Base-by-base conservation (phyloP, 192 early-diverging fungal species). In the Backusella westeae region DNA sequence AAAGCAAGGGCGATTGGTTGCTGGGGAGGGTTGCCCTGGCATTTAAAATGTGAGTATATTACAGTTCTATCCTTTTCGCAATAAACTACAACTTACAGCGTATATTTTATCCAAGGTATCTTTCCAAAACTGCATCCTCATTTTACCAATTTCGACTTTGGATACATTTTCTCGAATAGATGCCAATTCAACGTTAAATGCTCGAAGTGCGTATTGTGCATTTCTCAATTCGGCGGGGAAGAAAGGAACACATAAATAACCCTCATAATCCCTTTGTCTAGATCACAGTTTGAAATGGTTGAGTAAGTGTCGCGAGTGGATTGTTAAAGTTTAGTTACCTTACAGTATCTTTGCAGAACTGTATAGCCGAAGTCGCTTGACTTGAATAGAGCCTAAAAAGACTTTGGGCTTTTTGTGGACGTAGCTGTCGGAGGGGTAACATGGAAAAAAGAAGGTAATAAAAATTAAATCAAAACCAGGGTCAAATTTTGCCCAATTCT, bases 151-250 rank as follows among this genome's bases (percentile, higher is more conserved):
- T 0, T 87, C 77, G 1, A 85, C 73, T 69, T 92, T 89, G 32
- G 88, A 89, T 1, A 94, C 92, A 23, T 77, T 87, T n/a, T 95
- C 94, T 10, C 91, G 85, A 63, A 96, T 88, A 77, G 83, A 84
- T 7, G 95, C 93, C 19, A 95, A 83, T 83, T 99, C 98, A 44
- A 94, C 81, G 81, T 98, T 97, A 84, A 99, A 91, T 0, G 96
- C 96, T 23, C 96, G 88, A 21, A 98, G 73, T 0, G 90, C 95
- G 84, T 90, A 93, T 44, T 90, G 88, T 6, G 92, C 86, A 26
- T 89, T 80, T 41, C 93, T 91, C 10, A 90, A 83, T 10, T 82
- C 78, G 29, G 80, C 69, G 8, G 96, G 94, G 42, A 91, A 90
- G 77, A 99, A 97, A 21, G 94, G 83, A 66, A 93, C 85, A 21